Conservation (phyloP, 2,329 filamentous ascomycete species). For the Pleoardoris graminearum region DNA sequence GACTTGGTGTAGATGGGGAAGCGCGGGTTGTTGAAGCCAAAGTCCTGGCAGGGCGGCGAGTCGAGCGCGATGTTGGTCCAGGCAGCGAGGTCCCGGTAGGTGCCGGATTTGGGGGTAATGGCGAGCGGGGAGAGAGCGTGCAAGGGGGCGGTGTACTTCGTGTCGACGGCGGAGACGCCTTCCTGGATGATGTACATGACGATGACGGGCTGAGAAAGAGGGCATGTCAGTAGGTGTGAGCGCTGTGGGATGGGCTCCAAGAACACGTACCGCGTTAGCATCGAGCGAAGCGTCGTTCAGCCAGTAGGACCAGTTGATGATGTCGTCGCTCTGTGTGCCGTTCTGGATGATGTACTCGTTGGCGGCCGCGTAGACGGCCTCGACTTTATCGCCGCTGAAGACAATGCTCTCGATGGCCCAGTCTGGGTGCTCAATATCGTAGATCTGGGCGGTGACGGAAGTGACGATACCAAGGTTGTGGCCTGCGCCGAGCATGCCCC, state of each 20-base stretch:
- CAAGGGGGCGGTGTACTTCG: constrained; percentile 28
- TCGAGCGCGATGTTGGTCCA: constrained; percentile 29
- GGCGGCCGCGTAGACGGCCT: constrained; percentile 51
- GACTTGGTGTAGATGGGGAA: constrained; percentile 28
- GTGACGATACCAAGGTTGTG: constrained; percentile 64
- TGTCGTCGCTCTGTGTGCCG: constrained; percentile 49
- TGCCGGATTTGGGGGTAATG: constrained; percentile 18
- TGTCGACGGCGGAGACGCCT: constrained; percentile 22
- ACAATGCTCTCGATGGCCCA: constrained; percentile 30
- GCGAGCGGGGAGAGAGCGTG: constrained; percentile 21
- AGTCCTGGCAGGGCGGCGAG: constrained; percentile 32
- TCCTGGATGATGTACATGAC: constrained; percentile 32
- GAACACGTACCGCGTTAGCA: constrained; percentile 15
- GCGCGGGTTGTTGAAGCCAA: constrained; percentile 29
- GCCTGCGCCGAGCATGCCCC: constrained; percentile 61
- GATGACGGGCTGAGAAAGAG: constrained; percentile 19
- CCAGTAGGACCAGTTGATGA: constrained; percentile 32
- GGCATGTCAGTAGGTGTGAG: background rate
- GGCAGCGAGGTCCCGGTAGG: constrained; percentile 26
- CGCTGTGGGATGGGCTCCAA: too few species aligned
- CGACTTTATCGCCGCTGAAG: constrained; percentile 52
- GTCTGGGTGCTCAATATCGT: constrained; percentile 29
- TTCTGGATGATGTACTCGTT: constrained; percentile 53
- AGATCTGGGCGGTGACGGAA: constrained; percentile 48
- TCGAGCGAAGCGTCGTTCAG: constrained; percentile 23